Percentiles rank a stretch among this genome's conserved stretches.
Evolutionary conservation across 2,329 filamentous ascomycete genomes (phyloP).

Genomic region (Pleurostoma richardsiae): DNA sequence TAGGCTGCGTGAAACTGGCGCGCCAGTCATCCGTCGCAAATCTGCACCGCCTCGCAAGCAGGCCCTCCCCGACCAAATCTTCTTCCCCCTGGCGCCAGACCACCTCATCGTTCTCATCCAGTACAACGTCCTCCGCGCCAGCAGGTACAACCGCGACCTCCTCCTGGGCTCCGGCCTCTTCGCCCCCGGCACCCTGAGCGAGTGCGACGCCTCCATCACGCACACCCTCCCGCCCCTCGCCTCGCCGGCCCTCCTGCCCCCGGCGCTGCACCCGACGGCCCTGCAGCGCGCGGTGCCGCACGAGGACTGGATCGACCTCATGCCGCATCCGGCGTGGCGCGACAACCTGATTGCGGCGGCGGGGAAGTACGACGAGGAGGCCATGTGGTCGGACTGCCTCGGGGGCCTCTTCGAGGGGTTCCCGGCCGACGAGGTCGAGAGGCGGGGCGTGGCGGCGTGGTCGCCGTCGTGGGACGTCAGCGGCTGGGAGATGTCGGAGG

Average conservation of each 20-base stretch:
- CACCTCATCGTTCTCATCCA: constrained; percentile 36
- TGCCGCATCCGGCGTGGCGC: constrained; percentile 29
- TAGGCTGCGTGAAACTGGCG: constrained; percentile 11
- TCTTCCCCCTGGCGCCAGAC: constrained; percentile 31
- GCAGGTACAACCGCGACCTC: constrained; percentile 28
- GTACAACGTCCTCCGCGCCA: constrained; percentile 31
- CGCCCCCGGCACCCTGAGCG: constrained; percentile 20
- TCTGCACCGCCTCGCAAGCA: not conserved
- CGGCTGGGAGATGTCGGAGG: constrained; percentile 35
- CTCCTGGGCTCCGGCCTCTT: not conserved
- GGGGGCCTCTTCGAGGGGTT: constrained; percentile 38
- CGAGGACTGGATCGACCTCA: constrained; percentile 34
- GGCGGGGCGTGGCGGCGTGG: constrained; percentile 36
- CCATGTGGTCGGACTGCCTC: constrained; percentile 34
- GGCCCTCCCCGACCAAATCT: not conserved
- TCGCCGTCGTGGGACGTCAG: constrained; percentile 29
- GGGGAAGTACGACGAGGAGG: constrained; percentile 33
- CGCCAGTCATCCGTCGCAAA: not conserved
- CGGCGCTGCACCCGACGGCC: constrained; percentile 27
- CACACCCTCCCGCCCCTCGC: constrained; percentile 20
- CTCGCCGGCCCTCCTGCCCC: constrained; percentile 20
- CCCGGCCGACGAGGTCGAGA: constrained; percentile 25
- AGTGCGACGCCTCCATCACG: constrained; percentile 22
- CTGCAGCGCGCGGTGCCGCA: constrained; percentile 32
- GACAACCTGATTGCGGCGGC: constrained; percentile 30